Evolutionary conservation across 495 filamentous ascomycete genomes (phyloP).

Genomic region (Rhizodiscina lignyota): DNA sequence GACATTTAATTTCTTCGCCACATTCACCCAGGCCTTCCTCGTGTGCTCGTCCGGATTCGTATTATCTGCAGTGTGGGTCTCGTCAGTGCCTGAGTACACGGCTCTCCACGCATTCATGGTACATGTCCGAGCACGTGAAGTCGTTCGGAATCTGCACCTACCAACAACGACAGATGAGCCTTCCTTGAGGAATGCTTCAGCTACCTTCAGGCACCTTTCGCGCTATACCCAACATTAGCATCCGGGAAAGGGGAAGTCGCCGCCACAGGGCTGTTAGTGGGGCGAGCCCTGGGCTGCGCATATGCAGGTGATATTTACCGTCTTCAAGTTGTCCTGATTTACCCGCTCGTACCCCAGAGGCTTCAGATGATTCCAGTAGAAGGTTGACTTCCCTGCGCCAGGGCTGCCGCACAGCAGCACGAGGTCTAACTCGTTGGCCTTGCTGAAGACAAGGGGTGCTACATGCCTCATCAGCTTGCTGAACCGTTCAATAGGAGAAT

Average conservation of each 20-base stretch:
- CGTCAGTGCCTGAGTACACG: no score
- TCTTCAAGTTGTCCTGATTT: slow-evolving; percentile 85
- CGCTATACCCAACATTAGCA: slow-evolving; percentile 40
- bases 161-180: slow-evolving; percentile 59
- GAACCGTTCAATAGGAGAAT: no score
- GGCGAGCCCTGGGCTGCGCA: no score
- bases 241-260: no score
- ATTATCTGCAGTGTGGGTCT: slow-evolving; percentile 80
- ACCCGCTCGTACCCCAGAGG: slow-evolving; percentile 69
- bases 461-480: not conserved
- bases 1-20: slow-evolving; percentile 51
- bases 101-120: no score
- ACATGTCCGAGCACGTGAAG: no score
- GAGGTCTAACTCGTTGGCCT: slow-evolving; percentile 51
- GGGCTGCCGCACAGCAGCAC: slow-evolving; percentile 79
- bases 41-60: slow-evolving; percentile 74
- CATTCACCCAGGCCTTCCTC: slow-evolving; percentile 52
- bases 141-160: no score
- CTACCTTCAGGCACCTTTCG: slow-evolving; percentile 72
- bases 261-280: no score
- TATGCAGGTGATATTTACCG: no score
- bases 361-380: slow-evolving; percentile 64
- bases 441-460: slow-evolving; percentile 30
- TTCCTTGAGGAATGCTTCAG: slow-evolving; percentile 41
- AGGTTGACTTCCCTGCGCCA: slow-evolving; percentile 79